These are phyloP conservation scores for Termitomyces sp. DNA, from an alignment of 768 basidiomycete genomes.

Conservation along the genomic window DNA sequence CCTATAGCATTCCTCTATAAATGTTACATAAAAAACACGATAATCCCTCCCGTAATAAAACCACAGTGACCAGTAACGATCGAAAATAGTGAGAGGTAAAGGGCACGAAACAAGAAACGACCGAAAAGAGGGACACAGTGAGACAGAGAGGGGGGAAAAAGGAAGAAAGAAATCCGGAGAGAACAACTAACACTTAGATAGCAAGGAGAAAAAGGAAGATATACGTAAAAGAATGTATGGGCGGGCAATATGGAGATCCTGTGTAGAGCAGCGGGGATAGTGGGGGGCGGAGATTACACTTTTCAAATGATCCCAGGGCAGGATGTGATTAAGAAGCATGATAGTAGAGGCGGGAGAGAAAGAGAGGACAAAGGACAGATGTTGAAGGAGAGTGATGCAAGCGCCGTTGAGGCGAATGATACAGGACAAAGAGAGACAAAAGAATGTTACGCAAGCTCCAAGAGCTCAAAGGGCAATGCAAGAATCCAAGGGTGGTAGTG, in stretches of 20 bases:
- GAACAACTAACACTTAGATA: slow-evolving; percentile 31
- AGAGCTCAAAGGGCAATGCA: slow-evolving; percentile 5
- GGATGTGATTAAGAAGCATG: neutral
- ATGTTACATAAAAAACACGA: slow-evolving; percentile 32
- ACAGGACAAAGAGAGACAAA: slow-evolving; percentile 6
- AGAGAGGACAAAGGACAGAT: neutral
- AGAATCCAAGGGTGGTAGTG: neutral
- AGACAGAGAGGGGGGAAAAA: slow-evolving; percentile 8
- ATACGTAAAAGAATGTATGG: slow-evolving; percentile 9
- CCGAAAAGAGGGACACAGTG: slow-evolving; percentile 20
- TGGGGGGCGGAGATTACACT: slow-evolving; percentile 6
- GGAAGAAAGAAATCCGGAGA: slow-evolving; percentile 16
- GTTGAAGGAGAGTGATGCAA: slow-evolving; percentile 7
- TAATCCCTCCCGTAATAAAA: slow-evolving; percentile 27
- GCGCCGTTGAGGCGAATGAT: slow-evolving; percentile 4
- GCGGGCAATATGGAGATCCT: too few species aligned
- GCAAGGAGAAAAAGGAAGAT: slow-evolving; percentile 11
- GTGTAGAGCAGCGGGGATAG: too few species aligned
- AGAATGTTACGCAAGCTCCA: slow-evolving; percentile 4
- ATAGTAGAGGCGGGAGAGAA: neutral
- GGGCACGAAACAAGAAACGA: neutral
- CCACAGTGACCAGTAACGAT: slow-evolving; percentile 8
- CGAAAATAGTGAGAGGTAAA: slow-evolving; percentile 5
- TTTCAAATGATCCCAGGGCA: slow-evolving; percentile 7
- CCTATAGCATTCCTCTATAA: slow-evolving; percentile 36